Evolutionary conservation across 345 rosid species (phyloP).

Genomic region (Eucalyptus brandiana): DNA sequence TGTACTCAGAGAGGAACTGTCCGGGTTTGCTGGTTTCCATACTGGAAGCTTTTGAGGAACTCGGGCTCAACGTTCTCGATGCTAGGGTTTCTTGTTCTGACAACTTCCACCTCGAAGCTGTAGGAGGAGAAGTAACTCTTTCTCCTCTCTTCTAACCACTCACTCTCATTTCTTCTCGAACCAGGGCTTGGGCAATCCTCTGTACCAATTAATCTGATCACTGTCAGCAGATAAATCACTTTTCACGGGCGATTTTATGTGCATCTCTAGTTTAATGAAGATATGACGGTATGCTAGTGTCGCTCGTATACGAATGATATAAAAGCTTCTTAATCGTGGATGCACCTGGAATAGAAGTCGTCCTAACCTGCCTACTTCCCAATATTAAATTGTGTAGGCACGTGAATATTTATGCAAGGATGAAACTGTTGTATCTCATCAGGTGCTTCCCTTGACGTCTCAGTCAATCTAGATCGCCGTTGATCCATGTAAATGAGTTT

Average conservation of each 20-base stretch:
- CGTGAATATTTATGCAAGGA: not conserved
- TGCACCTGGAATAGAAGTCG: not conserved
- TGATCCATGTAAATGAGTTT: not conserved
- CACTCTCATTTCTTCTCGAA: not conserved
- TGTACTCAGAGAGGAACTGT: slow-evolving; percentile 27
- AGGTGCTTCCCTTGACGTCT: not conserved
- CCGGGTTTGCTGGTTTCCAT: slow-evolving; percentile 44
- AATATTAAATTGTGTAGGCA: not conserved
- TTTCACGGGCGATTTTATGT: not conserved
- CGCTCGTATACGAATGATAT: not conserved
- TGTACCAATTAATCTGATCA: not conserved
- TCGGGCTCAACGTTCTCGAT: slow-evolving; percentile 54
- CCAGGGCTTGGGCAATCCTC: not conserved
- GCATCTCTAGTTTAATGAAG: not conserved
- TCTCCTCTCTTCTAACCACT: not conserved
- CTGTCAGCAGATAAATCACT: not conserved
- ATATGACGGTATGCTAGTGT: not conserved
- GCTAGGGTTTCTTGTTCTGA: slow-evolving; percentile 70
- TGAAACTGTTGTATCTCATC: not conserved
- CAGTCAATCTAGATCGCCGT: not conserved
- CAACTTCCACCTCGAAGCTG: slow-evolving; percentile 43
- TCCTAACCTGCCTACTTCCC: not conserved
- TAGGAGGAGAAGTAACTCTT: slow-evolving; percentile 38
- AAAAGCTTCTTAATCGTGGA: not conserved
- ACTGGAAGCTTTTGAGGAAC: slow-evolving; percentile 61